phyloP scores from a whole-genome alignment of 192 early-diverging fungal species.

The Podochytrium sp. region DNA sequence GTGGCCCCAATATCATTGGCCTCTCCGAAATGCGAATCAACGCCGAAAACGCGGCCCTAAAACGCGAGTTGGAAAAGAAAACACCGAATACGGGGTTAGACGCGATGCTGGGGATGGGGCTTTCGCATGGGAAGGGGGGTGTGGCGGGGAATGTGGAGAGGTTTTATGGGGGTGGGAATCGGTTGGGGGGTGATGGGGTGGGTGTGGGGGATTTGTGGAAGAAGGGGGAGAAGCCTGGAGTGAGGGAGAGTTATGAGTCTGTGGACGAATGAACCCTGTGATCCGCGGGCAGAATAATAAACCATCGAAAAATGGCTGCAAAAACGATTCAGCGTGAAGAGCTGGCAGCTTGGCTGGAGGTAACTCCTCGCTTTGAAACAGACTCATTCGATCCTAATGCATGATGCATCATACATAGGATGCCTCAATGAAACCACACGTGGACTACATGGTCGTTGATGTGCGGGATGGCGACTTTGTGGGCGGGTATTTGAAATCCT shows the following conservation, averaged over 20 bases:
- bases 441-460: slow-evolving; percentile 39
- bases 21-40: background rate
- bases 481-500: too few species aligned
- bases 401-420: background rate
- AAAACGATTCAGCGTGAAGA: background rate
- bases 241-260: too few species aligned
- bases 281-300: too few species aligned
- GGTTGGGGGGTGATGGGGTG: slow-evolving; percentile 14
- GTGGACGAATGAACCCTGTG: too few species aligned
- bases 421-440: slow-evolving; percentile 12
- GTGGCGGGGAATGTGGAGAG: background rate
- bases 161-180: slow-evolving; percentile 18
- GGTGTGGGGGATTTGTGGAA: too few species aligned
- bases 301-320: background rate
- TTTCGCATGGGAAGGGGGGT: slow-evolving; percentile 9
- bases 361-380: background rate
- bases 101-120: slow-evolving; percentile 28
- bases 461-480: slow-evolving; percentile 41
- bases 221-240: too few species aligned
- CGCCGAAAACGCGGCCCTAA: background rate
- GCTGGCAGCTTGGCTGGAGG: background rate
- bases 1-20: slow-evolving; percentile 12
- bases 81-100: slow-evolving; percentile 24
- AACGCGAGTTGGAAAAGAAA: slow-evolving; percentile 4
- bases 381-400: too few species aligned